Base-by-base conservation (phyloP, 148 eudicot species). In the Cornus kousa region DNA sequence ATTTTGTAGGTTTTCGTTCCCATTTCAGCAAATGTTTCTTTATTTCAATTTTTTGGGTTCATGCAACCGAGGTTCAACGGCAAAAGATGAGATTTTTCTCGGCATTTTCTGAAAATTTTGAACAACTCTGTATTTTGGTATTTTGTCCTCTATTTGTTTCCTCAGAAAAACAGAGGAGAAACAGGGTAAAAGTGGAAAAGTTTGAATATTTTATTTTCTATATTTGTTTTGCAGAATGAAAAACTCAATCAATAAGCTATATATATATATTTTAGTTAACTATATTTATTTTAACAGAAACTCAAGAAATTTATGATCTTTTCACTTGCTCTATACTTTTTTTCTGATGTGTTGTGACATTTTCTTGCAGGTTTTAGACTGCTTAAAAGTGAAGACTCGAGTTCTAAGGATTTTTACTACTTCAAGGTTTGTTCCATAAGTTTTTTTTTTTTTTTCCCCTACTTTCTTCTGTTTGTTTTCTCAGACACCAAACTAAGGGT, bases 381-480 rank as follows among this genome's bases (percentile, higher is more conserved):
- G 6, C 57, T 67, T 17, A 14, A 50, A 16, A 33, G 59, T 53
- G 59, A 53, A 50, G 16, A n/a, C 65, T 48, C 11, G 65, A 68
- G 46, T 68, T 50, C 33, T 50, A n/a, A 67, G 67, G 59, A 28
- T 65, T 43, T 43, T 48, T 22, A 11, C 65, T 40, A 7, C 46
- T 83, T 74, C 69, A 74, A 84, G 83, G 86, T 80, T 37, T 80
- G 81, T 48, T 75, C 2, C 59, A 35, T 17, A 14, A 53, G 13
- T 71, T 24, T 48, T 57, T 71, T 60, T 78, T 62, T 53, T 28
- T 50, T 7, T 53, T 43, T 16, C 40, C 16, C 22, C 7, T 11
- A 12, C 22, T 28, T 12, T 37, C 77, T 20, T 64, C 68, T 62
- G 53, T 35, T 74, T 62, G 32, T 35, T 74, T 22, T 14, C 32